Evolutionary conservation across 2,329 filamentous ascomycete genomes (phyloP).

Genomic region (Botrytis sinoallii): DNA sequence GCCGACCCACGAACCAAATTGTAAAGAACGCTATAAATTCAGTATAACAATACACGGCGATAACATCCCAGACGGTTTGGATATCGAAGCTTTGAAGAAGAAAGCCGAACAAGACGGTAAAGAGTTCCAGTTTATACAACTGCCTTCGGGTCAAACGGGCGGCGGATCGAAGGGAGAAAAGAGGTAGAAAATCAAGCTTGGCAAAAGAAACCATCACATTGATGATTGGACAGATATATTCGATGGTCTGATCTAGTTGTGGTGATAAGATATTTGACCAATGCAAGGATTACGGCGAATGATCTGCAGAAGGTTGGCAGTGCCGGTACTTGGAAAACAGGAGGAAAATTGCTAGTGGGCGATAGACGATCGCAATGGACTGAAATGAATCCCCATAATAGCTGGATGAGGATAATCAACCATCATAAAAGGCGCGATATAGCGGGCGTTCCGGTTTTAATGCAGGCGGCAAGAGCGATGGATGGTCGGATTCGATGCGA

Average conservation of each 20-base stretch:
- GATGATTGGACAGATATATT: background rate
- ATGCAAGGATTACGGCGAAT: background rate
- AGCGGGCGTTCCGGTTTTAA: background rate
- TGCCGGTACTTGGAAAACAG: background rate
- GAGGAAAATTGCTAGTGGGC: background rate
- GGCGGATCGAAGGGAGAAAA: background rate
- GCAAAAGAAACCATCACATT: background rate
- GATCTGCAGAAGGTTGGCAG: background rate
- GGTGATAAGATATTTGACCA: background rate
- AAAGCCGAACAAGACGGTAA: conserved; percentile 1
- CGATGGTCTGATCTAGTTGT: background rate
- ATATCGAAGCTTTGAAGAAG: conserved; percentile 2
- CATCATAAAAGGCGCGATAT: background rate
- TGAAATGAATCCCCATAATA: background rate
- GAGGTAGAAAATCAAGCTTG: background rate
- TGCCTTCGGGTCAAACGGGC: background rate
- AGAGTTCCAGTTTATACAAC: conserved; percentile 9
- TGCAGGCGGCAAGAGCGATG: background rate
- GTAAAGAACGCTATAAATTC: conserved; percentile 12
- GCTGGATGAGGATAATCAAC: background rate
- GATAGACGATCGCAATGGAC: background rate
- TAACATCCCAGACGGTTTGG: background rate
- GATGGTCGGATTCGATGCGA: background rate
- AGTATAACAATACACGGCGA: conserved; percentile 12
- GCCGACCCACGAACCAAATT: background rate